A percentile compares a stretch with the other conserved stretches of the same genome.
phyloP scores from a whole-genome alignment of 176 grass and related monocot genomes.

The Oryza punctata region DNA sequence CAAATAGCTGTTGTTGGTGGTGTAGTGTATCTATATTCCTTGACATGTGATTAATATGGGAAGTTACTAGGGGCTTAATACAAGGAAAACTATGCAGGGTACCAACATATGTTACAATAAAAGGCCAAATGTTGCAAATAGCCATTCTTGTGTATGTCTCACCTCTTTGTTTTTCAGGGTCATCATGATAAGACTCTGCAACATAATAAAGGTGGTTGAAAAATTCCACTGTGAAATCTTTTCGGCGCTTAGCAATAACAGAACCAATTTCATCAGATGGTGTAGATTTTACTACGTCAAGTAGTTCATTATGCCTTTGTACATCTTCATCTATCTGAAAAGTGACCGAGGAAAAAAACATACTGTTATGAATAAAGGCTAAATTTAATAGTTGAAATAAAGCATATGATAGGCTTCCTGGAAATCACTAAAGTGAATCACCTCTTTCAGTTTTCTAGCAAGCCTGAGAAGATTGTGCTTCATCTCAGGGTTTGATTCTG shows the following conservation, averaged over 20 bases:
- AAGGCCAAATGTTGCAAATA: neutral
- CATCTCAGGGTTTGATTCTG: slow-evolving; percentile 73
- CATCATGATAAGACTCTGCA: slow-evolving; percentile 72
- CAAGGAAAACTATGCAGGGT: neutral
- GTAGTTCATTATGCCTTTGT: slow-evolving; percentile 80
- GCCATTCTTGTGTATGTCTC: slow-evolving; percentile 19
- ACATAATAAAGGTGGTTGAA: slow-evolving; percentile 83
- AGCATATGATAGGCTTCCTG: neutral
- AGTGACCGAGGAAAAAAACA: neutral
- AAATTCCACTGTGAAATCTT: slow-evolving; percentile 96
- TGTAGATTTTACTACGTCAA: slow-evolving; percentile 67
- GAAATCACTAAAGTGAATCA: slow-evolving; percentile 20
- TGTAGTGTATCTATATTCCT: neutral
- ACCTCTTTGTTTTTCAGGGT: slow-evolving; percentile 69
- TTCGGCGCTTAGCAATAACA: slow-evolving; percentile 66
- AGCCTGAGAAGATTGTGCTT: slow-evolving; percentile 80
- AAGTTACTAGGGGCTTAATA: neutral
- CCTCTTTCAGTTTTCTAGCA: slow-evolving; percentile 89
- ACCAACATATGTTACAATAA: slow-evolving; percentile 3
- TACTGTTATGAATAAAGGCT: neutral
- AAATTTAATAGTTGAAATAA: slow-evolving; percentile 19
- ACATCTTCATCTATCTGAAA: slow-evolving; percentile 93
- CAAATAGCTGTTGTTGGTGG: neutral
- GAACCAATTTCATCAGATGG: slow-evolving; percentile 57
- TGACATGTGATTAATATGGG: neutral